A percentile compares a stretch with the other conserved stretches of the same genome.
These are phyloP conservation scores for Zygoascus meyerae DNA, from an alignment of 1,139 yeast genomes.

Conservation along the genomic window DNA sequence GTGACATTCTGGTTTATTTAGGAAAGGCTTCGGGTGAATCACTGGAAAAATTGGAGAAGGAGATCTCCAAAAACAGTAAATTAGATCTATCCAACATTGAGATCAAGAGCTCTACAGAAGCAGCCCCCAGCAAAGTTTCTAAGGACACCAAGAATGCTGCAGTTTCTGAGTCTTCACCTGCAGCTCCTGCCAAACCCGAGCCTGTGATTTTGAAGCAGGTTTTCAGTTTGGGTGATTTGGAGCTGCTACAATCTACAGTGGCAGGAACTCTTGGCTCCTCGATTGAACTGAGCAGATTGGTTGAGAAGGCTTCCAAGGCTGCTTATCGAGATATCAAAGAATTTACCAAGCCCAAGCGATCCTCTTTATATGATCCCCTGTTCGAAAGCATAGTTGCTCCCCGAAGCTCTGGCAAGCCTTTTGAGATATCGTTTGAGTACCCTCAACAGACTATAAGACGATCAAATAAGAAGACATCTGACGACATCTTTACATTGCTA, in stretches of 20 bases:
- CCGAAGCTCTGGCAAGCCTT: slow-evolving; percentile 39
- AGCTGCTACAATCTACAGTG: slow-evolving; percentile 26
- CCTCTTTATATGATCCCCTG: slow-evolving; percentile 51
- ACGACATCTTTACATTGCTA: slow-evolving; percentile 10
- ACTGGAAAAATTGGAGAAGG: slow-evolving; percentile 49
- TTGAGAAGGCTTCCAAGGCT: slow-evolving; percentile 37
- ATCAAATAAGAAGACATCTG: slow-evolving; percentile 15
- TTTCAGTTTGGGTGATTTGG: slow-evolving; percentile 21
- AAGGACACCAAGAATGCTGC: slow-evolving; percentile 16
- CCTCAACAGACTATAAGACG: slow-evolving; percentile 17
- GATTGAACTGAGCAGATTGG: slow-evolving; percentile 30
- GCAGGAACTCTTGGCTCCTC: slow-evolving; percentile 29
- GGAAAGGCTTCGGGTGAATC: slow-evolving; percentile 61
- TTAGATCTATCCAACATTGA: slow-evolving; percentile 69
- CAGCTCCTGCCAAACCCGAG: slow-evolving; percentile 11
- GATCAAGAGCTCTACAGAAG: slow-evolving; percentile 20
- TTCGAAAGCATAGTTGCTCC: slow-evolving; percentile 61
- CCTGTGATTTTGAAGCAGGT: slow-evolving; percentile 18
- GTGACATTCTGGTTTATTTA: slow-evolving; percentile 80
- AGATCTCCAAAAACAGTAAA: slow-evolving; percentile 53
- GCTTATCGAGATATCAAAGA: slow-evolving; percentile 38
- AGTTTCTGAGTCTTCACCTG: slow-evolving; percentile 17
- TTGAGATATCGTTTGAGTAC: slow-evolving; percentile 52
- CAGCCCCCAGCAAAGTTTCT: slow-evolving; percentile 9
- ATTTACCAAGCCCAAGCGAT: slow-evolving; percentile 38